Conservation (phyloP, 331 rosid species). For the Stylosanthes scabra region DNA sequence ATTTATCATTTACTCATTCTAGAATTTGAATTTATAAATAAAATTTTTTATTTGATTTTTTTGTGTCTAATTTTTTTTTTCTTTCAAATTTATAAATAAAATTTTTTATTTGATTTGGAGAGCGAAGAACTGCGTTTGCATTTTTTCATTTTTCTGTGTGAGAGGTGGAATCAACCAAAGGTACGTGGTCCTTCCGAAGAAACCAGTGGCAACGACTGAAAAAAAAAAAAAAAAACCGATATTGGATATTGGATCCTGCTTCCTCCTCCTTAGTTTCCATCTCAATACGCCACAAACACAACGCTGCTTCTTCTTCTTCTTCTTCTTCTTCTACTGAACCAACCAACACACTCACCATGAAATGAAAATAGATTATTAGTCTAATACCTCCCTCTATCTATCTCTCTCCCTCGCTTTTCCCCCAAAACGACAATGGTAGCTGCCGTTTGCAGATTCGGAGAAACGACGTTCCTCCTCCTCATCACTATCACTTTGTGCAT, state of each 20-base stretch:
- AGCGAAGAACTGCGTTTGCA: no score
- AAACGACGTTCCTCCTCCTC: constrained; percentile 37
- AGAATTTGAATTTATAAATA: no score
- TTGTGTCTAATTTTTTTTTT: no score
- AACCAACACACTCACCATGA: neutral
- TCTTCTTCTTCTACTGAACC: neutral
- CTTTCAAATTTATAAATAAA: no score
- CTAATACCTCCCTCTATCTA: neutral
- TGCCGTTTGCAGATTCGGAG: constrained; percentile 2
- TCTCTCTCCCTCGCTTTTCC: neutral
- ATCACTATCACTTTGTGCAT: constrained; percentile 38
- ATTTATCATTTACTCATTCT: no score
- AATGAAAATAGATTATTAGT: neutral
- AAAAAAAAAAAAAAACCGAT: neutral
- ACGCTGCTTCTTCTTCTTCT: neutral
- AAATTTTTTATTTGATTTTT: no score
- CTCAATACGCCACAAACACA: neutral
- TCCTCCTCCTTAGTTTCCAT: neutral
- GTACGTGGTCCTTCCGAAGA: neutral
- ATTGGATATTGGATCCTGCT: neutral
- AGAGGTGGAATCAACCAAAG: no score
- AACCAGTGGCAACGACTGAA: neutral
- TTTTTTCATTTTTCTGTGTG: no score
- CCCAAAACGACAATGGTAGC: constrained; percentile 40
- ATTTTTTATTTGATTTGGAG: no score